Base-by-base conservation (phyloP, 2,329 filamentous ascomycete species). In the Colletotrichum euphorbiae region DNA sequence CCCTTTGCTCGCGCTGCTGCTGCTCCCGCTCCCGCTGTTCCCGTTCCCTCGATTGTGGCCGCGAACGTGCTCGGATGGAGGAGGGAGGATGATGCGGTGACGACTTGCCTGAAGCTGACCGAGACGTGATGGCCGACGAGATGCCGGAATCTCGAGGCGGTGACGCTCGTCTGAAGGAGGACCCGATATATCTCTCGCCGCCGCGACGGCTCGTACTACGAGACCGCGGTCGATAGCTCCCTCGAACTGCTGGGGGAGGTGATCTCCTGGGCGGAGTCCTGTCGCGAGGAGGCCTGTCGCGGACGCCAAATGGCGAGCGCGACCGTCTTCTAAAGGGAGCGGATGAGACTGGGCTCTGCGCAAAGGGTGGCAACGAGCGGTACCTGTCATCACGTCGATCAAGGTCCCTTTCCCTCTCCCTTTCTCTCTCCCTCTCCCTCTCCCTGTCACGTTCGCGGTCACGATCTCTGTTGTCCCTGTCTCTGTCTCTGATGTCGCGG, bases 191-290 rank as follows among this genome's bases (percentile, higher is more conserved):
- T 71, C 79, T 74, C 58, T 82, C 80, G 40, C 76, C 69, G 36
- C 81, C 84, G 50, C 84, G 81, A 48, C 85, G 82, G 55, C 83
- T 83, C 13, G 81, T 80, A 52, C 81, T 85, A 48, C 85, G 82
- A 46, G 86, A 87, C 38, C 85, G 83, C n/a, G 81, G 84, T 62
- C 86, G 81, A 71, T 85, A 89, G 3, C 82, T 79, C 62, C 78
- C 82, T 43, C 82, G 79, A 9, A 79, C 71, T 31, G 73, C 74
- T 17, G 77, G 76, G 42, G 80, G 79, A 0, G 82, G 77, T 3
- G 80, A 80, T 54, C 81, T 77, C 64, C 81, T 71, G 24, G 75
- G 71, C 6, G 78, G 75, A 13, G 79, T 78, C n/a, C 80, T 73
- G 38, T 77, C 75, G 9, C 77, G 75, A 40, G 78, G 80, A 31